Evolutionary conservation across 1,139 yeast genomes (phyloP), one percentile per base, ranked within the genome.

Genomic region (Hemisphaericaspora xylofermentans): DNA sequence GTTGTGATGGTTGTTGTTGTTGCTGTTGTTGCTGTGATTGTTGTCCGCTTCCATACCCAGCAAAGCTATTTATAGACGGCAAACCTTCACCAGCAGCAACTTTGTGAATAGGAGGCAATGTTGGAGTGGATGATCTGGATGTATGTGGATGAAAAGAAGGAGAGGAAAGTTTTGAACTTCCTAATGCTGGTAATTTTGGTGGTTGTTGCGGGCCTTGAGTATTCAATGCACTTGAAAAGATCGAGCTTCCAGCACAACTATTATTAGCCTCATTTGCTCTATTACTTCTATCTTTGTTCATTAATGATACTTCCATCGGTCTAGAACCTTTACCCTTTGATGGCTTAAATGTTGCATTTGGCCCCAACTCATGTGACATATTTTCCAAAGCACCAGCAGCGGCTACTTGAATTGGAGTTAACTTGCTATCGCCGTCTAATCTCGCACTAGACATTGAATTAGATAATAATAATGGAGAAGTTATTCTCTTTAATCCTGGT

Each of bases 351-450:
- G 73, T 61, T 1, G 76, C 76, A 47, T 71, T 64, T 4, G 76
- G 76, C 1, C 76, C 76, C 42, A 71, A 58, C 46, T 71, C 76
- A 48, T 69, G 63, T 7, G 75, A 64, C 76, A 73, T 71, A 42
- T 63, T 78, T 52, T 82, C 87, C 54, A 82, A 68, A 2, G 84
- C 84, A 6, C 84, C 84, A 10, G 86, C 86, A 29, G 80, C 77
- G 41, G 64, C 71, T 19, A 31, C 34, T 41, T 64, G 70, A 19
- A 58, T 60, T 3, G 66, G 63, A 17, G 57, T 51, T 35, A 55
- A 43, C 41, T 45, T 45, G 36, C 33, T 31, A 15, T 48, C 39
- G 39, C 43, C 6, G 2, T 41, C 51, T 5, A 53, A 52, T 46
- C 72, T 63, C 2, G 73, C 62, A 41, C 70, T 66, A 27, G 72